Percentiles rank a stretch among this genome's conserved stretches.
Evolutionary conservation across 2,329 filamentous ascomycete genomes (phyloP).

Genomic region (Fonsecaea multimorphosa): DNA sequence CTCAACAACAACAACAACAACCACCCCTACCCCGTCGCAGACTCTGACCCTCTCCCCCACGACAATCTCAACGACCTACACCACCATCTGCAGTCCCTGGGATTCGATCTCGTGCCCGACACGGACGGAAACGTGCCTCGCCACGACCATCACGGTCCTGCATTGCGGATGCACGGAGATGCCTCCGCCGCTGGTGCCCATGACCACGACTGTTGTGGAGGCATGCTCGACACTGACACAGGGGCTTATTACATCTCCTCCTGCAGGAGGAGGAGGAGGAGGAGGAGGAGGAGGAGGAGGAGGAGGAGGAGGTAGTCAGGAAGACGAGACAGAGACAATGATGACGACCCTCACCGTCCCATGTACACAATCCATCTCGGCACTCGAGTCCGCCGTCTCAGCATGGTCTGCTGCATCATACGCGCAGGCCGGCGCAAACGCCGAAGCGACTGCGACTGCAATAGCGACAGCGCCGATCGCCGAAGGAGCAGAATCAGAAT

Average conservation of each 20-base stretch:
- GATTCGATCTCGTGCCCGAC: conserved; percentile 21
- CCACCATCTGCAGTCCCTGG: conserved; percentile 29
- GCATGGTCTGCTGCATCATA: conserved; percentile 7
- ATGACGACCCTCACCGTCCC: conserved; percentile 34
- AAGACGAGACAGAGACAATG: not conserved
- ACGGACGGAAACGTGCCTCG: conserved; percentile 24
- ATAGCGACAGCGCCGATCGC: not conserved
- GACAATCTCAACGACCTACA: conserved; percentile 34
- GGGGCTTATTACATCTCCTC: not conserved
- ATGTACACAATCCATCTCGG: conserved; percentile 24
- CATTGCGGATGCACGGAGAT: conserved; percentile 36
- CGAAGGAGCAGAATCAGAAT: too few species aligned
- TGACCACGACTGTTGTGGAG: conserved; percentile 30
- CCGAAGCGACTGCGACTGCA: not conserved
- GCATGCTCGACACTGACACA: not conserved
- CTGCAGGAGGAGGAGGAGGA: not conserved
- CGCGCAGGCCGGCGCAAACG: not conserved
- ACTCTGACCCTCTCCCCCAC: conserved; percentile 24
- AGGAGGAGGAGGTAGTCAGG: not conserved
- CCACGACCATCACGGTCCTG: conserved; percentile 32
- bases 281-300: not conserved
- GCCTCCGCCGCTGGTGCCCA: conserved; percentile 28
- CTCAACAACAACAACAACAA: too few species aligned
- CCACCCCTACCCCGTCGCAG: conserved; percentile 1
- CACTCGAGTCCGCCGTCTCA: conserved; percentile 12